phyloP scores from a whole-genome alignment of 1,284 basidiomycete genomes.

The Kalmanozyma brasiliensis region DNA sequence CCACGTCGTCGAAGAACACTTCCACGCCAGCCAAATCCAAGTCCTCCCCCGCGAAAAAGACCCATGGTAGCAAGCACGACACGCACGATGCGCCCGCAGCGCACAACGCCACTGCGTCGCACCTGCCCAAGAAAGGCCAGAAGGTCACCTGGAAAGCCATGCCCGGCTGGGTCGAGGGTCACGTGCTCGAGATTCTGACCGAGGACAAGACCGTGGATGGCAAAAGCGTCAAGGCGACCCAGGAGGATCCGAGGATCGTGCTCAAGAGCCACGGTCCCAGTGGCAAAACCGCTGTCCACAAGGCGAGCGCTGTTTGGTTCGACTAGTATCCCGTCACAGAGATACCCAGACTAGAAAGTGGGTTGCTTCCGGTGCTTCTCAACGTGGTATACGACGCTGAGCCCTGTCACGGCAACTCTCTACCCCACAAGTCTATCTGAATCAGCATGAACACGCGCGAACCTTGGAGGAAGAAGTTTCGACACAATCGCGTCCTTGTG shows the following conservation, averaged over 20 bases:
- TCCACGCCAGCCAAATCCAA: neutral
- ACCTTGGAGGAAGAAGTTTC: no score
- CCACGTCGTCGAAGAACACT: neutral
- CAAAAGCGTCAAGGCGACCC: constrained; percentile 17
- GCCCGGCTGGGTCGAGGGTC: constrained; percentile 28
- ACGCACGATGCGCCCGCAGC: constrained; percentile 5
- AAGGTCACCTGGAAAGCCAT: constrained; percentile 30
- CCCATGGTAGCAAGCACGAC: constrained; percentile 26
- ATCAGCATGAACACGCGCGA: no score
- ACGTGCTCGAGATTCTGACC: constrained; percentile 18
- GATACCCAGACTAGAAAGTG: no score
- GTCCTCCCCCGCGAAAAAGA: constrained; percentile 6
- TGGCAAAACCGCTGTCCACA: constrained; percentile 20
- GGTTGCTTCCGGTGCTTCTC: no score
- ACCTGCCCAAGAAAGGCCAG: constrained; percentile 12
- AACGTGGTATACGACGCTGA: no score
- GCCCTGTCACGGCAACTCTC: no score
- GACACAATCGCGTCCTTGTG: no score
- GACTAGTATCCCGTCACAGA: neutral
- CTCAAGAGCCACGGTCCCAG: constrained; percentile 18
- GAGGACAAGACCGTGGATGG: constrained; percentile 2
- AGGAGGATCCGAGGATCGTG: constrained; percentile 16
- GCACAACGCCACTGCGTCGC: constrained; percentile 8
- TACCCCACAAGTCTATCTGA: no score
- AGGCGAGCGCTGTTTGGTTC: constrained; percentile 17